Percentiles rank a stretch among this genome's conserved stretches.
phyloP scores from a whole-genome alignment of 768 basidiomycete species.

The Hortiboletus campestris region DNA sequence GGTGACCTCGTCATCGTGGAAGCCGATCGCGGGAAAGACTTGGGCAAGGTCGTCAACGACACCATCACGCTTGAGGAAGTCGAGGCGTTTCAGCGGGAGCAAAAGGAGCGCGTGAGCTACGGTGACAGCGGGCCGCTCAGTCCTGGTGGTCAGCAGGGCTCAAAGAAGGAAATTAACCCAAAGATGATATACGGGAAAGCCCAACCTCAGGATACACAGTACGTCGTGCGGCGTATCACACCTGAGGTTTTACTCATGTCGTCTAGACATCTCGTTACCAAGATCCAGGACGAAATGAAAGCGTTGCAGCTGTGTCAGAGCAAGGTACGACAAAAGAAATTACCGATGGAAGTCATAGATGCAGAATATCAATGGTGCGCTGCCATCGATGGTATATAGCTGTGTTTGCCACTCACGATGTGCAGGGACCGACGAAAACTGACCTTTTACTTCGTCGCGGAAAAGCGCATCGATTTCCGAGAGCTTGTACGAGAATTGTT shows the following conservation, averaged over 20 bases:
- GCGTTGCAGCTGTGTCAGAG: constrained; percentile 88
- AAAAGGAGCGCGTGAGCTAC: constrained; percentile 55
- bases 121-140: constrained; percentile 46
- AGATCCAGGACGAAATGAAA: constrained; percentile 88
- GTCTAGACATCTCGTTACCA: constrained; percentile 67
- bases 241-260: constrained; percentile 5
- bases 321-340: constrained; percentile 89
- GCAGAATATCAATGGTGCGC: constrained; percentile 97
- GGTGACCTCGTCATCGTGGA: constrained; percentile 97
- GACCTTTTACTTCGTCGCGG: constrained; percentile 97
- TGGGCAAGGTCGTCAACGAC: constrained; percentile 91
- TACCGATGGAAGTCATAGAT: constrained; percentile 98
- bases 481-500: constrained; percentile 95
- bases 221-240: constrained; percentile 18
- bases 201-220: constrained; percentile 78
- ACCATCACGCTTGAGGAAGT: constrained; percentile 88
- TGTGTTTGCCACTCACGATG: neutral
- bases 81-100: constrained; percentile 84
- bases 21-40: constrained; percentile 90
- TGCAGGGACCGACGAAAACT: constrained; percentile 94
- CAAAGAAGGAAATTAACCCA: constrained; percentile 92
- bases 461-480: constrained; percentile 93
- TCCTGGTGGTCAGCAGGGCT: constrained; percentile 42
- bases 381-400: neutral
- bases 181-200: constrained; percentile 97